Percentiles rank a stretch among this genome's conserved stretches.
Evolutionary conservation across 1,284 basidiomycete genomes (phyloP).

Genomic region (Cutaneotrichosporon arboriforme): DNA sequence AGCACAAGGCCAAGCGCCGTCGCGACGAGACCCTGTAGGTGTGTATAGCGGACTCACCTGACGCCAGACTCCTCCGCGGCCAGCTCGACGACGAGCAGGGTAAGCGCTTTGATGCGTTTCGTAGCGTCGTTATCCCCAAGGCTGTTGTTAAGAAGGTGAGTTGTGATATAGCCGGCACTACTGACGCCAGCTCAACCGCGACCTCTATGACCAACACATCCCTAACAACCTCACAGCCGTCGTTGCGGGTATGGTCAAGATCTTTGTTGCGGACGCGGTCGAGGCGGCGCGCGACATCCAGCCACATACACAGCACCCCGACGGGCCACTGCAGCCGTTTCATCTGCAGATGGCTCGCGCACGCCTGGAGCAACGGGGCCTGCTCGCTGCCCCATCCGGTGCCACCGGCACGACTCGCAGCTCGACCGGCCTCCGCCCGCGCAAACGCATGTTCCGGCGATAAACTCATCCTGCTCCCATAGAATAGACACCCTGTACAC

Average conservation of each 20-base stretch:
- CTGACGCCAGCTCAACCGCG: slow-evolving; percentile 32
- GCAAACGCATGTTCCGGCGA: slow-evolving; percentile 26
- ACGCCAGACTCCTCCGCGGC: slow-evolving; percentile 29
- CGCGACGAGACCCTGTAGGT: slow-evolving; percentile 14
- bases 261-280: slow-evolving; percentile 43
- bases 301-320: slow-evolving; percentile 28
- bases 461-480: background rate
- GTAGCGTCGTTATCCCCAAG: slow-evolving; percentile 28
- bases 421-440: slow-evolving; percentile 20
- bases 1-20: slow-evolving; percentile 14
- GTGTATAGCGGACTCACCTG: slow-evolving; percentile 1
- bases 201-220: slow-evolving; percentile 38
- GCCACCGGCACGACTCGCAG: slow-evolving; percentile 1
- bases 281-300: slow-evolving; percentile 37
- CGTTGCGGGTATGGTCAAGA: slow-evolving; percentile 42
- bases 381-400: slow-evolving; percentile 15
- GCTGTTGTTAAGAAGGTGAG: slow-evolving; percentile 35
- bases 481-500: background rate
- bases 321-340: slow-evolving; percentile 36
- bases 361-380: slow-evolving; percentile 29
- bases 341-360: slow-evolving; percentile 38
- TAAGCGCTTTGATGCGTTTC: slow-evolving; percentile 41
- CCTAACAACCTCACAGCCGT: slow-evolving; percentile 27
- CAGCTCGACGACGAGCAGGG: slow-evolving; percentile 38
- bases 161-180: background rate